Evolutionary conservation across 1,284 basidiomycete species (phyloP), one percentile per base, ranked within the genome.

Genomic region (Vanrija sp.): DNA sequence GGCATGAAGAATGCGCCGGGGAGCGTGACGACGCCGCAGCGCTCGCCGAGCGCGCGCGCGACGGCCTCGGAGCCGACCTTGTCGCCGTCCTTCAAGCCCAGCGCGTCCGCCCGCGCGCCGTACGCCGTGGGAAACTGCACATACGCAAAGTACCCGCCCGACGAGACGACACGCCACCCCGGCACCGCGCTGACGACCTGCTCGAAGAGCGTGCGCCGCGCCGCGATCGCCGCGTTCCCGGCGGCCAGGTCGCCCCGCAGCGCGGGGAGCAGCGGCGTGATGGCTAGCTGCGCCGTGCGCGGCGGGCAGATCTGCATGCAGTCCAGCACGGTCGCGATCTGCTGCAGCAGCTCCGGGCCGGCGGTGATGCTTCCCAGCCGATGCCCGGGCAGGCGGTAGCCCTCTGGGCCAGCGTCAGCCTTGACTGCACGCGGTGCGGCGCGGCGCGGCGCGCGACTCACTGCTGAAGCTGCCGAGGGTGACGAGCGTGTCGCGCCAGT

Each of bases 381-480:
- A 72, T 91, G 88, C 0, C 91, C 91, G 0, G 91, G 91, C 43
- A 95, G 83, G 53, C 85, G 84, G 73, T 91, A 92, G 18, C 86
- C 85, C 75, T 92, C 91, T 57, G 83, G 85, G 6, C 7, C 10
- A 43, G 45, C 26, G 23, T 40, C 23, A 52, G 51, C 45, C 10
- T 6, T 9, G 38, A 1, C 28, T 6, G 12, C 9, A n/a, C n/a
- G n/a, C 12, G 2, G 34, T 15, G 26, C 15, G 5, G 26, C 18
- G 14, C 21, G 19, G 18, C 6, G n/a, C n/a, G 1, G 6, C 18
- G 1, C 23, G n/a, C 0, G 3, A 68, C 73, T 55, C 52, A 77
- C 73, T 77, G 61, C 72, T 74, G 72, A 91, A 91, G 14, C 87
- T 90, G 68, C 86, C 89, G 18, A 91, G 78, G 62, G 87, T 85